These are phyloP conservation scores for Peronospora tabacina DNA, from an alignment of 352 stramenopile species.

Conservation along the genomic window DNA sequence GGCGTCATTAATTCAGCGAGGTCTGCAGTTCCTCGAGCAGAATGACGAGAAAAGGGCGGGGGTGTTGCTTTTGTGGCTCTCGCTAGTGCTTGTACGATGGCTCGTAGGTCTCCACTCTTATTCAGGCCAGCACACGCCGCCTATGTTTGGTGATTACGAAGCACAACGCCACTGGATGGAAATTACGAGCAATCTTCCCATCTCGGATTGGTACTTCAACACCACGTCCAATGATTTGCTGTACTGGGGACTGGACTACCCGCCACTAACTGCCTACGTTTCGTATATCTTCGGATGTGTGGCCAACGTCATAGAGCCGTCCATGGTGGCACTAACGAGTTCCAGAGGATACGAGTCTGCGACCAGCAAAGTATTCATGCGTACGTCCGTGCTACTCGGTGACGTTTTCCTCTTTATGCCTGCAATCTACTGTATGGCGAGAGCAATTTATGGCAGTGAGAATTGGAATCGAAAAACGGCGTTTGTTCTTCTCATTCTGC, in stretches of 20 bases:
- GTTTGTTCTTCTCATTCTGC: constrained; percentile 60
- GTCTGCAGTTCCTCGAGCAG: constrained; percentile 45
- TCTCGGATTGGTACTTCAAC: constrained; percentile 94
- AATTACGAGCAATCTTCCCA: constrained; percentile 89
- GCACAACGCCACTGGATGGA: constrained; percentile 99
- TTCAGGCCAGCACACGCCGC: constrained; percentile 61
- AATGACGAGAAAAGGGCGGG: constrained; percentile 44
- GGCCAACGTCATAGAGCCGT: constrained; percentile 72
- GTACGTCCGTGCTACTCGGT: constrained; percentile 87
- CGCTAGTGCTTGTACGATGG: constrained; percentile 64
- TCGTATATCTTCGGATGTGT: constrained; percentile 74
- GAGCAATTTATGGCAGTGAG: constrained; percentile 37
- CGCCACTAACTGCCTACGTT: constrained; percentile 91
- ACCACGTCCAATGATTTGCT: constrained; percentile 86
- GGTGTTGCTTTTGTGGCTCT: constrained; percentile 39
- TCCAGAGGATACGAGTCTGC: constrained; percentile 83
- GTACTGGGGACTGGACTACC: constrained; percentile 99
- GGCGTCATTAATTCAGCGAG: constrained; percentile 35
- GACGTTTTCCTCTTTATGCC: constrained; percentile 91
- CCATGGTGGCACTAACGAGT: constrained; percentile 71
- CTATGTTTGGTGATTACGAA: constrained; percentile 96
- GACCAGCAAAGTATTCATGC: constrained; percentile 88
- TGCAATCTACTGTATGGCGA: constrained; percentile 37
- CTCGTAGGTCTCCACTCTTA: constrained; percentile 75
- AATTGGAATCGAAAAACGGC: constrained; percentile 55